Evolutionary conservation across 495 filamentous ascomycete species (phyloP).

Genomic region (Lentithecium fluviatile): DNA sequence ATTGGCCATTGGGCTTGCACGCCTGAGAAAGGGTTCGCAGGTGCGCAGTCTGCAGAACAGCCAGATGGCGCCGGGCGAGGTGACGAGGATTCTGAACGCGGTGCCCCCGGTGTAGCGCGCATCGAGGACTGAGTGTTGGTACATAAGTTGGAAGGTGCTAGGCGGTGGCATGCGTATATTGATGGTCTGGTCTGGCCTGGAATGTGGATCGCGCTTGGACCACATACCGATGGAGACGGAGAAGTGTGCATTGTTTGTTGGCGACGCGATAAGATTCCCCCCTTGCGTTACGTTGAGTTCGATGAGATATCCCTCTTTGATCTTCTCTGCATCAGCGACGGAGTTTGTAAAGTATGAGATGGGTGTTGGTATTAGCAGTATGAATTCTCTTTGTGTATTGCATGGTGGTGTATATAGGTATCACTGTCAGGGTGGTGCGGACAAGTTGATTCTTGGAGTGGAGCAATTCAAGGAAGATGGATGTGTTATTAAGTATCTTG

Average conservation of each 20-base stretch:
- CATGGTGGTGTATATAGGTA: slow-evolving; percentile 4
- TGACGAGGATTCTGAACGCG: slow-evolving; percentile 52
- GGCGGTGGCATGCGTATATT: neutral
- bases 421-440: neutral
- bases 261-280: too few relatives aligned
- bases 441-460: neutral
- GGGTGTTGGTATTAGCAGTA: neutral
- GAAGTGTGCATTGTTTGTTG: neutral
- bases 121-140: too few relatives aligned
- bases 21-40: slow-evolving; percentile 68
- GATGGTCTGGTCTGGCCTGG: neutral
- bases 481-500: too few relatives aligned
- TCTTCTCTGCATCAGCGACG: slow-evolving; percentile 24
- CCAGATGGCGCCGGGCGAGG: slow-evolving; percentile 54
- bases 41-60: slow-evolving; percentile 46
- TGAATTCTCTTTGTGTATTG: slow-evolving; percentile 9
- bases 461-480: too few relatives aligned
- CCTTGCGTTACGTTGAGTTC: neutral
- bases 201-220: neutral
- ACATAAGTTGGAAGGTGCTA: neutral
- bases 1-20: slow-evolving; percentile 75
- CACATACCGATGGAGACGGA: slow-evolving; percentile 4
- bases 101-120: slow-evolving; percentile 1
- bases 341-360: slow-evolving; percentile 1
- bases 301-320: slow-evolving; percentile 7